Percentiles rank a stretch among this genome's conserved stretches.
Evolutionary conservation across 73 alveolate genomes (phyloP).

Genomic region (Effrenium voratum): DNA sequence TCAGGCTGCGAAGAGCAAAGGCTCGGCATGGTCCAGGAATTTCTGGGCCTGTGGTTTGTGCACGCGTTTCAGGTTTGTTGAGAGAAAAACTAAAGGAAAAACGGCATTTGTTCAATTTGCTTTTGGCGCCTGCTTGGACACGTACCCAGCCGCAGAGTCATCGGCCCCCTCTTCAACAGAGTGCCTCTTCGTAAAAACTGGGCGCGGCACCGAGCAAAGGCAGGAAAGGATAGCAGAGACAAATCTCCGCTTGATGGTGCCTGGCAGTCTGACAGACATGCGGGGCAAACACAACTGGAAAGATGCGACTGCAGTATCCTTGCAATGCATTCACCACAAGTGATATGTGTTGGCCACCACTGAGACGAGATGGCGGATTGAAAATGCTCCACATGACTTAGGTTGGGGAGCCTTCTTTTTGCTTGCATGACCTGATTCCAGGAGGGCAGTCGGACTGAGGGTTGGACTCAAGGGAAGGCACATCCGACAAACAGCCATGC

Average conservation of each 20-base stretch:
- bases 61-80: no score
- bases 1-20: no score
- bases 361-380: not conserved
- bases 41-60: no score
- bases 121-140: no score
- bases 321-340: not conserved
- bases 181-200: no score
- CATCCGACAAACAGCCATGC: not conserved
- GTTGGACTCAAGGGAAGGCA: not conserved
- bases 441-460: not conserved
- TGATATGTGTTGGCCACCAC: not conserved
- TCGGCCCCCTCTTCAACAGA: no score
- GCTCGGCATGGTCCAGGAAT: no score
- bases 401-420: not conserved
- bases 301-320: not conserved
- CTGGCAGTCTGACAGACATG: not conserved
- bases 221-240: conserved; percentile 68
- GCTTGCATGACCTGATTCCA: not conserved
- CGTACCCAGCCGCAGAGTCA: no score
- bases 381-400: no score
- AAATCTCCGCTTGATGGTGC: conserved; percentile 73
- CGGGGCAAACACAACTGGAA: not conserved
- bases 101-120: no score
- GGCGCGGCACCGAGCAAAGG: conserved; percentile 70
- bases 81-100: no score